Evolutionary conservation across 1,284 basidiomycete species (phyloP).

Genomic region (Marasmius fiardii): DNA sequence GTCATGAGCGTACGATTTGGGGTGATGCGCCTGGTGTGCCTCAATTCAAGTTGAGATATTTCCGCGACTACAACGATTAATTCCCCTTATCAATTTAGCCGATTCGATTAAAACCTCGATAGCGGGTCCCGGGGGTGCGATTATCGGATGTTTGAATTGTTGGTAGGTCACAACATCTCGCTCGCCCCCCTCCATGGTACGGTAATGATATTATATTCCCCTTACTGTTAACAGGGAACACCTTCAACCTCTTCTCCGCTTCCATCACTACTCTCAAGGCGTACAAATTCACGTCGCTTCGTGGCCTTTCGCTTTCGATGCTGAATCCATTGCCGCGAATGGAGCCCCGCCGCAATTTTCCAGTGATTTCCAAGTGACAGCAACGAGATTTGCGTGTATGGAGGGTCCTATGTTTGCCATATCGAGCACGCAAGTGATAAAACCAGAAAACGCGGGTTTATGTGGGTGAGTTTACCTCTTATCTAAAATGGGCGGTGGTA

Average conservation of each 20-base stretch:
- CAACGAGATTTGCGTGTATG: conserved; percentile 13
- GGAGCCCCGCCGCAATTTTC: conserved; percentile 6
- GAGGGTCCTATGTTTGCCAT: conserved; percentile 20
- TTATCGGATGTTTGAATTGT: conserved; percentile 15
- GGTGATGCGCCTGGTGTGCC: conserved; percentile 18
- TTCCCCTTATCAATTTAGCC: background rate
- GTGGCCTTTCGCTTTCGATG: conserved; percentile 15
- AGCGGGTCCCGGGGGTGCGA: conserved; percentile 13
- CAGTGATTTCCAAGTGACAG: conserved; percentile 13
- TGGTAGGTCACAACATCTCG: conserved; percentile 7
- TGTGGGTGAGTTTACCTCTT: conserved; percentile 10
- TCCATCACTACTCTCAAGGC: conserved; percentile 16
- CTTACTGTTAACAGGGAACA: too few species aligned
- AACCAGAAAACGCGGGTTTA: conserved; percentile 12
- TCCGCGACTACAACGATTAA: background rate
- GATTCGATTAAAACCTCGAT: conserved; percentile 17
- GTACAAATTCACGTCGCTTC: conserved; percentile 18
- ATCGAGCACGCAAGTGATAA: conserved; percentile 15
- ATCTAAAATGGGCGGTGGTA: background rate
- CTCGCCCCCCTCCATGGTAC: background rate
- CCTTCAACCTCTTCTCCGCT: conserved; percentile 18
- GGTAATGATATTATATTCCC: too few species aligned
- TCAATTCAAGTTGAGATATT: background rate
- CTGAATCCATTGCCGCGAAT: conserved; percentile 3
- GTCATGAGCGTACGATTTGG: conserved; percentile 19